Base-by-base conservation (phyloP, 768 basidiomycete genomes). In the Hygrocybe punicea region DNA sequence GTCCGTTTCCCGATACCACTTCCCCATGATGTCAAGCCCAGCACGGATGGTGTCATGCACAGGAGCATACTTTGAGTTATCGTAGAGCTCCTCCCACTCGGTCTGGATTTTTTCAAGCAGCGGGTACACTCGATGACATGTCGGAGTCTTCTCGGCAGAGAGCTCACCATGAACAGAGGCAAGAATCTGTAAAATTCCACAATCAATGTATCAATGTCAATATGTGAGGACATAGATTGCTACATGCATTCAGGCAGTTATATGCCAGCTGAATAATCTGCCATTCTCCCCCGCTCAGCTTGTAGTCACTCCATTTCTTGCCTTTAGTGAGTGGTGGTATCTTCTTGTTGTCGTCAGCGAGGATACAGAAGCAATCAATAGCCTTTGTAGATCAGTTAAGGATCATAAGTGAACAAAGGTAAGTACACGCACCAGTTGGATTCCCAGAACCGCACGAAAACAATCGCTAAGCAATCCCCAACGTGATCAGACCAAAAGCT, bases 381-480 rank as follows among this genome's bases (percentile, higher is more conserved):
- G 51, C 53, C 57, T 58, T 37, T 9, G 2, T 53, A 24, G 4
- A 25, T 45, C 24, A 48, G 11, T 21, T 33, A 10, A 60, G 17
- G 1, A 55, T 44, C 19, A n/a, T n/a, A n/a, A n/a, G n/a, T n/a
- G n/a, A n/a, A n/a, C n/a, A n/a, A n/a, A n/a, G n/a, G n/a, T n/a
- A n/a, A n/a, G n/a, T n/a, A n/a, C n/a, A n/a, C n/a, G n/a, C n/a
- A n/a, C n/a, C n/a, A n/a, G n/a, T 17, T 45, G 36, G 45, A 42
- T 42, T 21, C 4, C 6, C 4, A 42, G 40, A 4, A 21, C 19
- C 4, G 11, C 40, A 4, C 4, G 34, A 29, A 64, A 58, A 34
- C 63, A 64, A 17, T 62, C 55, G 2, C 49, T 50, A 16, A 64
- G 49, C 29, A 61, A 62, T 1, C 63, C 63, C 63, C 63, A 62